phyloP scores from a whole-genome alignment of 805 yeast species.

The Pichia rugopelliculosa region DNA sequence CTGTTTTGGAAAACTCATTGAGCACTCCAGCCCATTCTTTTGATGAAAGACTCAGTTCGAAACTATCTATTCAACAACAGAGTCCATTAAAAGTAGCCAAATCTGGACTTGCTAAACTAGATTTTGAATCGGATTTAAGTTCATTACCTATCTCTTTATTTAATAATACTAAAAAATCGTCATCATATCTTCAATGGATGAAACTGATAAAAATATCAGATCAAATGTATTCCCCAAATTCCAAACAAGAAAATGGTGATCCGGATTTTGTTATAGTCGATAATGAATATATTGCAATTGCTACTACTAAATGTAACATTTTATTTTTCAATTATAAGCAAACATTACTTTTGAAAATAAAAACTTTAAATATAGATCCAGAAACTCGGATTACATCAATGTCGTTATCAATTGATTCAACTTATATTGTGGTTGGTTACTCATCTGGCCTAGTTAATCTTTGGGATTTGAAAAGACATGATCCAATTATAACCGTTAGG shows the following conservation, averaged over 20 bases:
- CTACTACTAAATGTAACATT: slow-evolving; percentile 61
- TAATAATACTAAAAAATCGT: background rate
- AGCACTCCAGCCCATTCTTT: background rate
- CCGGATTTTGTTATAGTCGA: slow-evolving; percentile 40
- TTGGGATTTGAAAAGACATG: slow-evolving; percentile 51
- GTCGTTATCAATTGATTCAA: slow-evolving; percentile 59
- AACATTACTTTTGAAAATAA: slow-evolving; percentile 38
- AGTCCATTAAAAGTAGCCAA: background rate
- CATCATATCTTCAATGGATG: slow-evolving; percentile 20
- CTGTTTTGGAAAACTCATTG: background rate
- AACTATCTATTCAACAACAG: background rate
- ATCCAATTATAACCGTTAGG: slow-evolving; percentile 25
- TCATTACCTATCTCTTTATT: background rate
- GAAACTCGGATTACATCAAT: slow-evolving; percentile 48
- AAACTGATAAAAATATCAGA: slow-evolving; percentile 22
- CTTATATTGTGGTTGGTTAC: slow-evolving; percentile 63
- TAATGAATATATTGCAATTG: slow-evolving; percentile 45
- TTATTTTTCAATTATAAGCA: slow-evolving; percentile 68
- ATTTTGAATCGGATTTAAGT: background rate
- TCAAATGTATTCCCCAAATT: slow-evolving; percentile 15
- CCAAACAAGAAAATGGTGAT: slow-evolving; percentile 36
- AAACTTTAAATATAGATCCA: slow-evolving; percentile 24
- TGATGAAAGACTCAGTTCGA: slow-evolving; percentile 7
- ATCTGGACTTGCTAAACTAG: too few species aligned
- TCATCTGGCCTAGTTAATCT: slow-evolving; percentile 54